Percentiles rank a stretch among this genome's conserved stretches.
phyloP scores from a whole-genome alignment of 2,329 filamentous ascomycete species.

The Helicocarpus griseus region DNA sequence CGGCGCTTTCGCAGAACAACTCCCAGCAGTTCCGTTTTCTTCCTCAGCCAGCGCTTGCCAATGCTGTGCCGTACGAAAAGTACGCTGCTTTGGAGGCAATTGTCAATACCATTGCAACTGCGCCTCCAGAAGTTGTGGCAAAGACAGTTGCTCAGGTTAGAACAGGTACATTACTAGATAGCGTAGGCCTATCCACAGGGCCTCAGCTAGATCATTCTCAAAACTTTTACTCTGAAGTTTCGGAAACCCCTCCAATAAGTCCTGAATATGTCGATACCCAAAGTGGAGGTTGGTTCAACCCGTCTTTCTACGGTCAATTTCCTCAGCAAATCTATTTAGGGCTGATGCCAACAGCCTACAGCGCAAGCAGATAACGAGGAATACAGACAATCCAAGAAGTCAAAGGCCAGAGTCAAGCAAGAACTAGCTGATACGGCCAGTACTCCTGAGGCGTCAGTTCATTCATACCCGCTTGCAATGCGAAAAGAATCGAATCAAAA shows the following conservation, averaged over 20 bases:
- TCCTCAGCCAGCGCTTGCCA: not conserved
- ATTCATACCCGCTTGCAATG: not conserved
- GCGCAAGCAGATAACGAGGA: not conserved
- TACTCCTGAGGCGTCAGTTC: not conserved
- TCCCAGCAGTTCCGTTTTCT: not conserved
- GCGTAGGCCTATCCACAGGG: not conserved
- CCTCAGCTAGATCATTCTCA: not conserved
- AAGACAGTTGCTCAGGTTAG: constrained; percentile 6
- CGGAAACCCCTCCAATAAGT: no score
- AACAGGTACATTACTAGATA: not conserved
- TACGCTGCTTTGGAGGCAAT: constrained; percentile 1
- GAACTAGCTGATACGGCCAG: not conserved
- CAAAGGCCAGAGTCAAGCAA: not conserved
- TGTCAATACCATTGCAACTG: constrained; percentile 3
- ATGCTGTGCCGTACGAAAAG: not conserved
- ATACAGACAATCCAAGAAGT: not conserved
- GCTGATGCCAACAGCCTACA: constrained; percentile 1
- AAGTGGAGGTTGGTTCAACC: not conserved
- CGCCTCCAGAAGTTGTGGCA: constrained; percentile 2
- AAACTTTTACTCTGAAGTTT: not conserved
- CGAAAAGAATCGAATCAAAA: not conserved
- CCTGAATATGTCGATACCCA: not conserved
- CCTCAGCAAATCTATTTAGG: not conserved
- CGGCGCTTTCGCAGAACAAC: not conserved
- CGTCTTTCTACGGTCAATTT: not conserved